These are phyloP conservation scores for Schizosaccharomyces pombe DNA, from an alignment of 805 yeast species.

Conservation along the genomic window DNA sequence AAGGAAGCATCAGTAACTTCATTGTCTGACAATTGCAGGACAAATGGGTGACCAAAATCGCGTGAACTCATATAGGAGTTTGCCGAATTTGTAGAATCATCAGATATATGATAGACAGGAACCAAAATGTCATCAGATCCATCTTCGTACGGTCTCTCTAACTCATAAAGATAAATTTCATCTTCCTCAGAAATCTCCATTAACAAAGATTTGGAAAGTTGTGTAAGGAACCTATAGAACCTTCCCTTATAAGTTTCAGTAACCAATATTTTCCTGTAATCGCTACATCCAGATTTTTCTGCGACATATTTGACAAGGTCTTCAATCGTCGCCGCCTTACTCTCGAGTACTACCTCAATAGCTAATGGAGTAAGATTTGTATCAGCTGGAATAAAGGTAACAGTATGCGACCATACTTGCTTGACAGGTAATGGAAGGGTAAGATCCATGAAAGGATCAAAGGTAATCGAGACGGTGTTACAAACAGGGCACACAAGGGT, in stretches of 20 bases:
- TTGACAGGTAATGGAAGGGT: slow-evolving; percentile 72
- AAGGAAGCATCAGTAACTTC: slow-evolving; percentile 34
- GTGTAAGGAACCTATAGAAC: slow-evolving; percentile 15
- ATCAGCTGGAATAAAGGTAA: slow-evolving; percentile 34
- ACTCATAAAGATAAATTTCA: slow-evolving; percentile 7
- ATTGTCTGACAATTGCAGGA: slow-evolving; percentile 29
- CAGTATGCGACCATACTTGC: slow-evolving; percentile 43
- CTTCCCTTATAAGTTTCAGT: not conserved
- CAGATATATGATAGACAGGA: not conserved
- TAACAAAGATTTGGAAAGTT: slow-evolving; percentile 64
- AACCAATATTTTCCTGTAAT: not conserved
- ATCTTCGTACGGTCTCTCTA: not conserved
- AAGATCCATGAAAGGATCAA: slow-evolving; percentile 80
- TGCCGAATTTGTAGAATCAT: not conserved
- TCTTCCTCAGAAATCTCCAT: slow-evolving; percentile 68
- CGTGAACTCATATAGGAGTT: slow-evolving; percentile 9
- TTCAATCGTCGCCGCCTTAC: slow-evolving; percentile 34
- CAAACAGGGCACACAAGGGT: slow-evolving; percentile 78
- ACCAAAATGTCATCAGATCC: not conserved
- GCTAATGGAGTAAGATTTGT: slow-evolving; percentile 17
- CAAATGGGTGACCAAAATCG: slow-evolving; percentile 56
- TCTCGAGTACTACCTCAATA: slow-evolving; percentile 47
- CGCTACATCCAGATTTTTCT: not conserved
- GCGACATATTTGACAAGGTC: slow-evolving; percentile 15
- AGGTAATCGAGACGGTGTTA: slow-evolving; percentile 55